Evolutionary conservation across 495 filamentous ascomycete genomes (phyloP).

Genomic region (Chaetomium tenue): DNA sequence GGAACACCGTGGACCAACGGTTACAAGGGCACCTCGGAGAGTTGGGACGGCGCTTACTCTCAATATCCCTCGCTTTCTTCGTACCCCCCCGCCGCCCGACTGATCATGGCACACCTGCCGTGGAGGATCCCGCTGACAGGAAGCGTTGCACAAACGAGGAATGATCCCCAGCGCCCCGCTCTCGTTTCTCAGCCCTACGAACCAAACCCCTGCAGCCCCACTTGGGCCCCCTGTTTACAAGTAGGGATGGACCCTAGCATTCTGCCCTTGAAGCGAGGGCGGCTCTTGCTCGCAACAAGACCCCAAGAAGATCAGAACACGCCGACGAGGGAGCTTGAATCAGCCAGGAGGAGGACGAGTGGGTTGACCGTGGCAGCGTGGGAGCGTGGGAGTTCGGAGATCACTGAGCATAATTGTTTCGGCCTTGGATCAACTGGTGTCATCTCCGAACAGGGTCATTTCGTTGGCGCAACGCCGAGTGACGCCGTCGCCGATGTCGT

Average conservation of each 20-base stretch:
- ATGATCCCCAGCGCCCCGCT: constrained; percentile 7
- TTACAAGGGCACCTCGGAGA: not conserved
- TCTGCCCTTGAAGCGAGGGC: not conserved
- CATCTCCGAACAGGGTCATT: too few species aligned
- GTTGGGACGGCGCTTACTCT: constrained; percentile 4
- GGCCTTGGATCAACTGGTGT: too few species aligned
- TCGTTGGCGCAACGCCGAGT: not conserved
- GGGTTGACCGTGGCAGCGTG: too few species aligned
- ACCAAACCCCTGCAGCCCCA: constrained; percentile 6
- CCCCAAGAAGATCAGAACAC: too few species aligned
- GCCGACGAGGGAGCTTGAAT: too few species aligned
- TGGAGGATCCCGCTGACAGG: not conserved
- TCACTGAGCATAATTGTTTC: too few species aligned
- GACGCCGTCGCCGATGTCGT: not conserved
- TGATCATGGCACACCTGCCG: not conserved
- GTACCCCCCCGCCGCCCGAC: not conserved
- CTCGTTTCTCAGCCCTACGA: constrained; percentile 18
- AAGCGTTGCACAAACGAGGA: not conserved
- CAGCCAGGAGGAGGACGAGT: too few species aligned
- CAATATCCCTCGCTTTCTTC: not conserved
- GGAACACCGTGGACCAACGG: not conserved
- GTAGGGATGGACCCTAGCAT: too few species aligned
- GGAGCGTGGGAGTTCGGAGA: too few species aligned
- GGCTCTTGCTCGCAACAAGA: constrained; percentile 1
- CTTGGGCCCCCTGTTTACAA: not conserved